Percentiles rank a stretch among this genome's conserved stretches.
phyloP scores from a whole-genome alignment of 495 filamentous ascomycete species.

The Podospora comata region DNA sequence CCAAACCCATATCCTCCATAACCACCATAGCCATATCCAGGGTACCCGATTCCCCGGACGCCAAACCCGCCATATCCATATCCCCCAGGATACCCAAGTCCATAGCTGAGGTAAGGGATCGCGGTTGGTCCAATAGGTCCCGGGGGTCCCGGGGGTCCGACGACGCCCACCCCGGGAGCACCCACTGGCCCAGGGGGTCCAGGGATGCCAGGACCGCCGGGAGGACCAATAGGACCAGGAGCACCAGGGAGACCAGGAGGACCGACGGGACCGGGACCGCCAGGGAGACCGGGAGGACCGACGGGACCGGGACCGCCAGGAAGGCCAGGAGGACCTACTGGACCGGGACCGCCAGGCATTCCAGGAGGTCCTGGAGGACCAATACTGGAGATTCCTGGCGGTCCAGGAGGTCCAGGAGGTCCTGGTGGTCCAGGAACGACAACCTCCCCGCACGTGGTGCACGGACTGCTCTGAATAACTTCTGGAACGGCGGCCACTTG shows the following conservation, averaged over 20 bases:
- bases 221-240: not conserved
- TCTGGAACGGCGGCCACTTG: not conserved
- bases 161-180: too few relatives aligned
- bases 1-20: constrained; percentile 7
- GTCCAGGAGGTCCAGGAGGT: not conserved
- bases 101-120: constrained; percentile 2
- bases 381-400: not conserved
- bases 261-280: not conserved
- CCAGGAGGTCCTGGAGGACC: not conserved
- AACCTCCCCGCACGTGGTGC: not conserved
- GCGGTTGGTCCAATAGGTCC: not conserved
- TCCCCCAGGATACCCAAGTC: not conserved
- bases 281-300: not conserved
- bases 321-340: not conserved
- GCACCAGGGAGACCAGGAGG: not conserved
- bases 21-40: constrained; percentile 4
- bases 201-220: not conserved
- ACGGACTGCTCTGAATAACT: not conserved
- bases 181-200: not conserved
- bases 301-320: not conserved
- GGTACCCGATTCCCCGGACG: not conserved
- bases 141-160: not conserved
- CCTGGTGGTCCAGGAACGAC: constrained; percentile 3
- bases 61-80: not conserved
- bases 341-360: not conserved